Percentiles rank a stretch among this genome's conserved stretches.
Evolutionary conservation across 257 asterid species (phyloP).

Genomic region (Solanum rostratum): DNA sequence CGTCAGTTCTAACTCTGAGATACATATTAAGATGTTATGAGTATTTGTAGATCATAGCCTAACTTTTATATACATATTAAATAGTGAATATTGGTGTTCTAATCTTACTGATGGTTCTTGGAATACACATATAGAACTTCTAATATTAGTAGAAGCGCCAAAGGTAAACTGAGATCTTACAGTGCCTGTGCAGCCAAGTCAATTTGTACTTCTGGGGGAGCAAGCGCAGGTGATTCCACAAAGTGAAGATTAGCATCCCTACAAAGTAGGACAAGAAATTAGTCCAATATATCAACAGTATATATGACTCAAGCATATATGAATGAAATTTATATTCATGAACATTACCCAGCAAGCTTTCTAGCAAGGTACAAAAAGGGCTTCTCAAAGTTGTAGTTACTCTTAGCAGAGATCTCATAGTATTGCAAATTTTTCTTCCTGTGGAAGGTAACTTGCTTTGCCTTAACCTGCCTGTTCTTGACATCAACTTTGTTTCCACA

Average conservation of each 20-base stretch:
- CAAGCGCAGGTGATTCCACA: conserved; percentile 86
- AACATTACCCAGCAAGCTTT: conserved; percentile 74
- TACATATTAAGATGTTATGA: neutral
- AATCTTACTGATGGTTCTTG: neutral
- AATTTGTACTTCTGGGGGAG: conserved; percentile 83
- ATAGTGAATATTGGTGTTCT: neutral
- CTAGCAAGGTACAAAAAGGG: conserved; percentile 80
- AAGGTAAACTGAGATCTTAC: conserved; percentile 15
- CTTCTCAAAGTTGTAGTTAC: conserved; percentile 83
- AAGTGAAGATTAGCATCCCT: conserved; percentile 68
- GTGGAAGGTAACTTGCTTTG: conserved; percentile 86
- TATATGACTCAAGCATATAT: neutral
- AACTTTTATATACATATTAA: neutral
- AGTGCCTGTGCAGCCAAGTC: conserved; percentile 66
- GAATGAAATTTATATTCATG: neutral
- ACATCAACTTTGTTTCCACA: conserved; percentile 94
- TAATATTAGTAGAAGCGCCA: neutral
- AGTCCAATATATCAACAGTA: neutral
- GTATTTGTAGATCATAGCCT: neutral
- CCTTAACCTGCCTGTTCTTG: conserved; percentile 87
- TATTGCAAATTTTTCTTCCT: conserved; percentile 85
- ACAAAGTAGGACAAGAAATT: neutral
- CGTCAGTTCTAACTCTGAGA: neutral
- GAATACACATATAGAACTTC: neutral
- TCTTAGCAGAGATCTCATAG: conserved; percentile 81